Percentiles rank a stretch among this genome's conserved stretches.
Evolutionary conservation across 2,329 filamentous ascomycete species (phyloP).

Genomic region (Fusarium sterilihyphosum): DNA sequence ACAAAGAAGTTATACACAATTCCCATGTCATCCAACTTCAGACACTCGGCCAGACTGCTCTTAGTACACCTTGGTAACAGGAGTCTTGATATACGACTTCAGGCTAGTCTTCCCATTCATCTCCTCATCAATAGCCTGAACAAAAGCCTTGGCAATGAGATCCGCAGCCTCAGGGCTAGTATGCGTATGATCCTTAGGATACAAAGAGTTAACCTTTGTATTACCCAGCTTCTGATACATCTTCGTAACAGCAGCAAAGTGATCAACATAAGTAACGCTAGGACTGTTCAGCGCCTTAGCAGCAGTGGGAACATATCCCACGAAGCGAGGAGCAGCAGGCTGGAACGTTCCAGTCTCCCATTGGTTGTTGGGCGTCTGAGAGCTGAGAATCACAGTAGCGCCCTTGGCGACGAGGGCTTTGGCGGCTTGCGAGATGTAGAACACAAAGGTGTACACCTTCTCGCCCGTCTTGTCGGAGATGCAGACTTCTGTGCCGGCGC

Average conservation of each 20-base stretch:
- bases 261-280: slow-evolving; percentile 66
- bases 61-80: slow-evolving; percentile 38
- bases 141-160: slow-evolving; percentile 65
- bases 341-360: slow-evolving; percentile 66
- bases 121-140: slow-evolving; percentile 44
- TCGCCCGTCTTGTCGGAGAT: slow-evolving; percentile 48
- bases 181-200: slow-evolving; percentile 71
- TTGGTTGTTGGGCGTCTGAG: slow-evolving; percentile 66
- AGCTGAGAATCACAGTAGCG: slow-evolving; percentile 67
- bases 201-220: slow-evolving; percentile 61
- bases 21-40: neutral
- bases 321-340: slow-evolving; percentile 62
- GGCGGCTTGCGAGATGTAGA: slow-evolving; percentile 68
- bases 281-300: slow-evolving; percentile 47
- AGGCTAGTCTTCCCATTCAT: slow-evolving; percentile 45
- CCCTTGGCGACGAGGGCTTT: slow-evolving; percentile 64
- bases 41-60: neutral
- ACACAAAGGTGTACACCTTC: slow-evolving; percentile 68
- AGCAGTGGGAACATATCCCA: slow-evolving; percentile 61
- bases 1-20: neutral
- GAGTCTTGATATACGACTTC: slow-evolving; percentile 41
- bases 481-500: slow-evolving; percentile 64
- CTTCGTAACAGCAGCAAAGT: slow-evolving; percentile 66
- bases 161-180: slow-evolving; percentile 66
- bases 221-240: slow-evolving; percentile 62